Conservation (phyloP, 495 filamentous ascomycete species). For the Parachaetomium inaequale region DNA sequence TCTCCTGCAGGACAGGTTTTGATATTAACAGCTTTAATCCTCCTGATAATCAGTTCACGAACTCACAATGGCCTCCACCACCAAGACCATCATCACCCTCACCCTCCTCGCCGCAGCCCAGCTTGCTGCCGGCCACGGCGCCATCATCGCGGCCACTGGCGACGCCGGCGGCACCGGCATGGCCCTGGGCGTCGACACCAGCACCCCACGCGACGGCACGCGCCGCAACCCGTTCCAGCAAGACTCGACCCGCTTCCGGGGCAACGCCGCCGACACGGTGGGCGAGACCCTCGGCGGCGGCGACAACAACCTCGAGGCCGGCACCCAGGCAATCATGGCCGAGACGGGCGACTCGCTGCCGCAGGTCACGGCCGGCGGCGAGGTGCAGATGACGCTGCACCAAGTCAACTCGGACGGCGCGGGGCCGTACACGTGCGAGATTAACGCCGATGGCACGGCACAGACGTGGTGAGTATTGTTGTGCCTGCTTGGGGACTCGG, state of each 20-base stretch:
- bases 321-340: conserved; percentile 45
- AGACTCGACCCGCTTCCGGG: conserved; percentile 50
- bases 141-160: conserved; percentile 47
- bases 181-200: conserved; percentile 45
- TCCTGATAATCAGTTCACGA: neutral
- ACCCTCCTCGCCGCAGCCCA: conserved; percentile 31
- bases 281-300: conserved; percentile 43
- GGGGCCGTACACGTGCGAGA: conserved; percentile 48
- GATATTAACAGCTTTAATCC: neutral
- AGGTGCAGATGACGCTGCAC: conserved; percentile 50
- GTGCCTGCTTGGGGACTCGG: too few relatives aligned
- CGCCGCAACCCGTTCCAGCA: conserved; percentile 51
- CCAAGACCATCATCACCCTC: conserved; percentile 31
- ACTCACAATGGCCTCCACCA: conserved; percentile 30
- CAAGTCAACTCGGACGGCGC: conserved; percentile 51
- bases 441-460: conserved; percentile 48
- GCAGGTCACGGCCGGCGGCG: conserved; percentile 46
- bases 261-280: conserved; percentile 40
- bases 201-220: conserved; percentile 53
- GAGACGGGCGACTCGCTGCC: conserved; percentile 46
- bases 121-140: conserved; percentile 47
- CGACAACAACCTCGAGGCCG: conserved; percentile 46
- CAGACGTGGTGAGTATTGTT: conserved; percentile 35
- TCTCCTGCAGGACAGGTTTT: conserved; percentile 7
- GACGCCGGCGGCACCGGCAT: conserved; percentile 49